Percentiles rank a stretch among this genome's conserved stretches.
Evolutionary conservation across 768 basidiomycete genomes (phyloP).

Genomic region (Lactarius quietus): DNA sequence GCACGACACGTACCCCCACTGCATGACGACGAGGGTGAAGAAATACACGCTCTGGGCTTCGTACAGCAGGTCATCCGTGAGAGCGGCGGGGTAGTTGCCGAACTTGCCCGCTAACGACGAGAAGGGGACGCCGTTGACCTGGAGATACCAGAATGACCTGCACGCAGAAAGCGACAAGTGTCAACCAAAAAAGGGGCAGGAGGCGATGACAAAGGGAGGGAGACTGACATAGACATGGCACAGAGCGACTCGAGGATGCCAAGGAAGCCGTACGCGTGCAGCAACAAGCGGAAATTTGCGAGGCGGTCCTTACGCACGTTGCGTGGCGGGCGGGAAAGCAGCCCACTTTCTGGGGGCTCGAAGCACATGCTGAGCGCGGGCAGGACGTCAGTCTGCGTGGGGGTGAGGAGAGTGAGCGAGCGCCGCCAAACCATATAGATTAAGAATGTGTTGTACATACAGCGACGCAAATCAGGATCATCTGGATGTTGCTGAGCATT

Average conservation of each 20-base stretch:
- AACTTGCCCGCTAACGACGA: conserved; percentile 45
- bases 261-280: conserved; percentile 59
- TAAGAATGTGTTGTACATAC: conserved; percentile 8
- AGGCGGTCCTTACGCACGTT: conserved; percentile 54
- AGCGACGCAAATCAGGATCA: conserved; percentile 51
- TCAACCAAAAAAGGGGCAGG: neutral
- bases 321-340: conserved; percentile 52
- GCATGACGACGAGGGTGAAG: conserved; percentile 54
- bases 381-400: conserved; percentile 46
- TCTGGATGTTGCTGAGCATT: conserved; percentile 41
- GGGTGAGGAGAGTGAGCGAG: neutral
- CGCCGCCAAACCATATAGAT: neutral
- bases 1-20: conserved; percentile 41
- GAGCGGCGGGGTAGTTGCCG: conserved; percentile 38
- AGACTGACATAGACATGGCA: conserved; percentile 46
- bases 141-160: conserved; percentile 43
- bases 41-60: conserved; percentile 52
- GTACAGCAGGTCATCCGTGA: conserved; percentile 41
- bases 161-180: neutral
- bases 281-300: conserved; percentile 48
- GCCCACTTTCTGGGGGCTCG: conserved; percentile 59
- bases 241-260: conserved; percentile 46
- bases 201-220: conserved; percentile 9
- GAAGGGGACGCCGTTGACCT: conserved; percentile 47
- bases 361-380: conserved; percentile 52